phyloP scores from a whole-genome alignment of 441 rosid genomes.

The Metrosideros polymorpha region DNA sequence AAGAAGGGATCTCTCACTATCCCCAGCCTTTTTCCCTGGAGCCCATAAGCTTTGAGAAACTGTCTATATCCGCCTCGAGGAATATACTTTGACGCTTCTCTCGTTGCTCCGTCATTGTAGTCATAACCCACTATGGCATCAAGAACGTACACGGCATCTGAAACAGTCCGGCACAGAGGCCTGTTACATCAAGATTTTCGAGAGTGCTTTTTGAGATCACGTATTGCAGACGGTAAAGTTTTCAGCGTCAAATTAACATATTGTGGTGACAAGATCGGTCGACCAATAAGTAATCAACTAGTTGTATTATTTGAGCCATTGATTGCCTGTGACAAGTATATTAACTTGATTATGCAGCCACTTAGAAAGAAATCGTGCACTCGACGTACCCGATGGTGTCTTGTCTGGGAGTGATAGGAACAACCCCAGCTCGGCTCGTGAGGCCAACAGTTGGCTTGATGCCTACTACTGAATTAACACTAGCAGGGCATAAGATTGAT shows the following conservation, averaged over 20 bases:
- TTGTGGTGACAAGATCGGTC: background rate
- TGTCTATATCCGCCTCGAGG: slow-evolving; percentile 51
- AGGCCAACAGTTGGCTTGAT: slow-evolving; percentile 72
- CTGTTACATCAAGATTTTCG: slow-evolving; percentile 15
- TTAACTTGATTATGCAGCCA: background rate
- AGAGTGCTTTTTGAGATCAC: background rate
- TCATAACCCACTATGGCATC: slow-evolving; percentile 59
- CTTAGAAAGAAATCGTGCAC: background rate
- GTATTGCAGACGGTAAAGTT: background rate
- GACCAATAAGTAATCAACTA: background rate
- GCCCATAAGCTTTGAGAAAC: slow-evolving; percentile 34
- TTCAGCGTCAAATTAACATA: background rate
- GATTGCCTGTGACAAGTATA: background rate
- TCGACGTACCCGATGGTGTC: slow-evolving; percentile 53
- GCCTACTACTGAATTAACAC: slow-evolving; percentile 54
- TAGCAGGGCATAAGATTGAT: slow-evolving; percentile 57
- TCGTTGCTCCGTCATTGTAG: slow-evolving; percentile 33
- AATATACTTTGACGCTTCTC: slow-evolving; percentile 28
- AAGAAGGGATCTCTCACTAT: slow-evolving; percentile 25
- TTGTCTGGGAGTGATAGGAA: slow-evolving; percentile 55
- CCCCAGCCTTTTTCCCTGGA: slow-evolving; percentile 47
- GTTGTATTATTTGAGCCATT: background rate
- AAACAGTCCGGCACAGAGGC: slow-evolving; percentile 55
- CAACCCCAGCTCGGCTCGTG: slow-evolving; percentile 66
- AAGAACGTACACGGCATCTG: slow-evolving; percentile 56